A percentile compares a stretch with the other conserved stretches of the same genome.
phyloP scores from a whole-genome alignment of 768 basidiomycete species.

The Agaricus bisporus region DNA sequence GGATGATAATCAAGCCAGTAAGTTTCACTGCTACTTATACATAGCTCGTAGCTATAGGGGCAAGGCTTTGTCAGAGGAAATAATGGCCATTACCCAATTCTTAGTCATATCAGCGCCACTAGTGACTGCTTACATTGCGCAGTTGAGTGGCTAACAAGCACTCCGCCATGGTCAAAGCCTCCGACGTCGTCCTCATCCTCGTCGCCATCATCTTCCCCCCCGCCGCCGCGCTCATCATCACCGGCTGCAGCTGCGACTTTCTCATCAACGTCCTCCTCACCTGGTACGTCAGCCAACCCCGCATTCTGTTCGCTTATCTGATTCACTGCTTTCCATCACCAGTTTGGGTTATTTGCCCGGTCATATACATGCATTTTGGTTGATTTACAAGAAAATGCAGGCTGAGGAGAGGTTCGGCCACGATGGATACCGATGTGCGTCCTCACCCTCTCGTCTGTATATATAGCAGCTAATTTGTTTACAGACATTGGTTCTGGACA shows the following conservation, averaged over 20 bases:
- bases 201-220: slow-evolving; percentile 80
- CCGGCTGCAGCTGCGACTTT: slow-evolving; percentile 83
- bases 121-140: too few species aligned
- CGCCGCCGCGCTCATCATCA: slow-evolving; percentile 69
- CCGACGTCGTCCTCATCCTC: slow-evolving; percentile 76
- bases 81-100: too few species aligned
- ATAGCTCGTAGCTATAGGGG: background rate
- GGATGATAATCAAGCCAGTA: background rate
- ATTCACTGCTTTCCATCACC: background rate
- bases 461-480: background rate
- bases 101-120: too few species aligned
- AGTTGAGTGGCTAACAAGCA: background rate
- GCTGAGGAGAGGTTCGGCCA: slow-evolving; percentile 78
- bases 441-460: background rate
- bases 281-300: slow-evolving; percentile 37
- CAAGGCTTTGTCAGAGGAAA: too few species aligned
- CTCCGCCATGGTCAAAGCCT: slow-evolving; percentile 46
- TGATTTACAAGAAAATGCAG: slow-evolving; percentile 87
- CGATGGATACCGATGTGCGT: slow-evolving; percentile 74
- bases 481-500: slow-evolving; percentile 36
- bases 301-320: background rate
- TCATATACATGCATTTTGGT: slow-evolving; percentile 78
- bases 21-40: background rate
- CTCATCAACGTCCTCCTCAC: slow-evolving; percentile 81
- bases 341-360: slow-evolving; percentile 78